Evolutionary conservation across 2,329 filamentous ascomycete species (phyloP), one percentile per base, ranked within the genome.

Genomic region (Karstenula rhodostoma): DNA sequence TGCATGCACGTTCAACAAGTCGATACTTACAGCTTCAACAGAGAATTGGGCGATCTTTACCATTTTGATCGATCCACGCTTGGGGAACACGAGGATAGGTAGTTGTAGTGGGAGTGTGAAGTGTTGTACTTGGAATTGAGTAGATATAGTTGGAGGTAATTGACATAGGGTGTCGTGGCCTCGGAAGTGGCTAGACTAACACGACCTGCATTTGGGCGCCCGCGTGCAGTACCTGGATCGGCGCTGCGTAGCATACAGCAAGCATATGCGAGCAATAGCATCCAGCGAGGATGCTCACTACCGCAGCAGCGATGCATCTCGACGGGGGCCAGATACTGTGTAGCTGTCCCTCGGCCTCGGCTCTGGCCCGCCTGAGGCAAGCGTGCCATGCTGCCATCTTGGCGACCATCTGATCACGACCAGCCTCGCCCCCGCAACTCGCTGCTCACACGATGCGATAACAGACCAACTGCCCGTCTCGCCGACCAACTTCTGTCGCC

Each of bases 11-110:
- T 32, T 49, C 13, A 32, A 32, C 29, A 32, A 32, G 4, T 29
- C 27, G 5, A 46, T 32, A 78, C 77, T 66, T 81, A 87, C 87
- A 76, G 88, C 83, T 79, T 96, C 92, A 9, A 95, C 90, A 17
- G 86, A 84, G 71, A 93, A 93, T 1, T 84, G 82, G 22, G 83
- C 79, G 63, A 90, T 84, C 51, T 83, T 79, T 35, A 87, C 85
- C 85, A 88, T 87, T 37, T 32, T 54, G 37, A 22, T 22, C 2
- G n/a, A 10, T 10, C 1, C 23, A 19, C 7, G 10, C 10, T 13
- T 17, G 25, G 3, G 3, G 10, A 9, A 19, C 13, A 2, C 17
- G 15, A 9, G 9, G 37, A 40, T n/a, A 15, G 1, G 37, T 15
- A 40, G 9, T 3, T 17, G 1, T 7, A 9, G 9, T 33, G 15